Base-by-base conservation (phyloP, 192 early-diverging fungal species). In the Entophlyctis luteolus region DNA sequence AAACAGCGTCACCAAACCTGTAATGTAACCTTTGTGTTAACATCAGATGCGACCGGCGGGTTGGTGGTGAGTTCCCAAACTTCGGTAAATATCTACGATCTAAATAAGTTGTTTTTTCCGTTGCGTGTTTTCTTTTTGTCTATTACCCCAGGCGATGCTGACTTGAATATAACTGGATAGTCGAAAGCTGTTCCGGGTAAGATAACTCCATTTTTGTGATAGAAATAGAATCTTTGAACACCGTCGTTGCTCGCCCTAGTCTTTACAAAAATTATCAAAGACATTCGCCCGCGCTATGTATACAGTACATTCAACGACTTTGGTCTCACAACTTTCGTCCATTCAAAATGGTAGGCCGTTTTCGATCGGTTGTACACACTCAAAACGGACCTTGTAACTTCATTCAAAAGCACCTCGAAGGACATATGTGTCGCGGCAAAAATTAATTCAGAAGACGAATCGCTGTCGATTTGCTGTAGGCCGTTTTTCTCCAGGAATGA, bases 141-240 rank as follows among this genome's bases (percentile, higher is more conserved):
- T 0, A 25, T 37, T 50, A 84, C 69, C 35, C 82, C 82, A 14
- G 78, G 72, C 37, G 47, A 60, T 1, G 52, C 59, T 8, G 65
- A 66, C 65, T 79, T 84, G 65, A 84, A 84, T 31, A 79, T 67
- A 32, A 84, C 75, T 28, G 62, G 65, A 56, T 81, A 78, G 68
- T 84, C 82, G 55, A 75, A 84, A 2, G 77, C 77, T 0, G 74
- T 66, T 38, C 75, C 78, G 18, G 82, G 82, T 12, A 80, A 60
- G 8, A 84, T 73, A 16, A 81, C 77, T 3, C 82, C 82, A 16
- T 42, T 66, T 36, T 65, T 77, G 54, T 79, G 69, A 31, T 66
- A 68, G 28, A 84, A 79, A 50, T 72, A 84, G 60, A 84, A 84
- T 16, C 78, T 47, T 55, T 79, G 79, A 10, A 73, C 68, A 4